Evolutionary conservation across 805 yeast genomes (phyloP).

Genomic region (Nadsonia fulvescens): DNA sequence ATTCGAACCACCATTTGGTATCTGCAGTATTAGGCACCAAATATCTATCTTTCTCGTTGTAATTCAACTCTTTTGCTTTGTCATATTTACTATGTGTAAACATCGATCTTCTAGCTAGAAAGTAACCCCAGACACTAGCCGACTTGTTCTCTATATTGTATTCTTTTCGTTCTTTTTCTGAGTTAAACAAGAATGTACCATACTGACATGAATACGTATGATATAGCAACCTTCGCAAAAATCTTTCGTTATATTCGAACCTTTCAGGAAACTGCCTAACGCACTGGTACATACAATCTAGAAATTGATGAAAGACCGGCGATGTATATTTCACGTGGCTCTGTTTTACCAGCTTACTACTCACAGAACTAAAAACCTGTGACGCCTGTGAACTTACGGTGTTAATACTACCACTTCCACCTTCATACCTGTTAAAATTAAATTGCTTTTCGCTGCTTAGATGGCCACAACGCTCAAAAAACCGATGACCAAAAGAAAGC

Average conservation of each 20-base stretch:
- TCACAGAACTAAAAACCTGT: slow-evolving; percentile 29
- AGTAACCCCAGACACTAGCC: slow-evolving; percentile 85
- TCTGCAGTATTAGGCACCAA: slow-evolving; percentile 18
- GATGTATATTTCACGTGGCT: slow-evolving; percentile 46
- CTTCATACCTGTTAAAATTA: no score
- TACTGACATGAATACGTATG: slow-evolving; percentile 89
- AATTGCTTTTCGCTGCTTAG: slow-evolving; percentile 18
- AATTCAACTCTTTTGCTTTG: slow-evolving; percentile 12
- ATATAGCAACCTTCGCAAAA: slow-evolving; percentile 65
- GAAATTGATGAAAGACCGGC: slow-evolving; percentile 86
- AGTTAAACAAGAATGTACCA: slow-evolving; percentile 71
- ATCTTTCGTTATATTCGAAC: slow-evolving; percentile 82
- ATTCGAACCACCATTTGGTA: slow-evolving; percentile 79
- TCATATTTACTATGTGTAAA: slow-evolving; percentile 38
- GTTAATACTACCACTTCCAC: no score
- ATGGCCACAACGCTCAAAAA: slow-evolving; percentile 68
- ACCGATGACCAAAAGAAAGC: slow-evolving; percentile 87
- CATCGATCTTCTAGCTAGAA: slow-evolving; percentile 53
- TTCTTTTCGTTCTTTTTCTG: slow-evolving; percentile 43
- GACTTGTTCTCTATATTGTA: slow-evolving; percentile 30
- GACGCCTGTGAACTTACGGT: slow-evolving; percentile 15
- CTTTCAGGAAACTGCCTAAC: slow-evolving; percentile 45
- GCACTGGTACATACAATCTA: slow-evolving; percentile 77
- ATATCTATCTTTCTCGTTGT: slow-evolving; percentile 12
- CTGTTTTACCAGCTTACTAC: slow-evolving; percentile 31